Base-by-base conservation (phyloP, 176 grass and related monocot genomes). In the Aegilops sharonensis region DNA sequence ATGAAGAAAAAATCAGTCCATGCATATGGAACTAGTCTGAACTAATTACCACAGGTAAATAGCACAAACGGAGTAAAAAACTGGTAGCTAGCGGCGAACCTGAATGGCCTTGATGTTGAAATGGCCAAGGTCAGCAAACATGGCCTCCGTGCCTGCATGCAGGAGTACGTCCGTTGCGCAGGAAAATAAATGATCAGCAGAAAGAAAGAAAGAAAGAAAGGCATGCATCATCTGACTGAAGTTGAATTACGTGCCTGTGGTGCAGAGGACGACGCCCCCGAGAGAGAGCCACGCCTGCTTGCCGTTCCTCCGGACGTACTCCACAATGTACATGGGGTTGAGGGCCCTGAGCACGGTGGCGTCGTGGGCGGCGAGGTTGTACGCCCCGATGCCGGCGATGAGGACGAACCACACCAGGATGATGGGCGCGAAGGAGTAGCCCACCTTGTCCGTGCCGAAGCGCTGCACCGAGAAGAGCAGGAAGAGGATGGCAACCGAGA, bases 121-220 rank as follows among this genome's bases (percentile, higher is more conserved):
- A 65, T 97, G 95, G 5, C 94, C 92, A 11, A 97, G 81, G 78
- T 94, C 90, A 69, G 95, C 95, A 91, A 92, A 94, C 86, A 97
- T 89, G 0, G 84, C 90, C 81, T 94, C 92, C 4, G 92, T 94
- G 80, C 92, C 90, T 97, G 79, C 88, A 42, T 97, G 79, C 88
- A 42, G 39, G 39, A 10, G 39, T 42, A 42, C 8, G 37, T 39
- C 8, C 39, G 39, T 42, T 10, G 45, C 45, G 12, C 4, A 14
- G 12, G 45, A 12, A 14, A 13, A 48, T 48, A 48, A 14, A 48
- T 48, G 45, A 1, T 48, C 0, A 48, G 1, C 0, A 48, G 45
- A 48, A 48, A 5, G 43, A 48, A 43, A 43, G 43, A 48, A 43
- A 43, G 39, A 40, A 12, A 45, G 45, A 48, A 48, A 1, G 45